Percentiles rank a stretch among this genome's conserved stretches.
Evolutionary conservation across 2,329 filamentous ascomycete genomes (phyloP).

Genomic region (Alternaria burnsii): DNA sequence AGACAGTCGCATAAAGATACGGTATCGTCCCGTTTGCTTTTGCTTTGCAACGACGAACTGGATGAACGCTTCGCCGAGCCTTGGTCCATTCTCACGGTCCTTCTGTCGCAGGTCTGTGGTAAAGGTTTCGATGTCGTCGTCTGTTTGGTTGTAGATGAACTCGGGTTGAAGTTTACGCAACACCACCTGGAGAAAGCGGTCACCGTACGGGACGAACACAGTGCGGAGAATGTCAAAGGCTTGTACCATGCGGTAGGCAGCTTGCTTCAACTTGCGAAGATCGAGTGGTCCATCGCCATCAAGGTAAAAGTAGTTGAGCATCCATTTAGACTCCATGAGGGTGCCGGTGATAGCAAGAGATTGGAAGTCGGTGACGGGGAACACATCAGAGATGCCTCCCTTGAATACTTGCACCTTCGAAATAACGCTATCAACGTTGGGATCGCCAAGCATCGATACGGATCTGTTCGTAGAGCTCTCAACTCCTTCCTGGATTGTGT

Average conservation of each 20-base stretch:
- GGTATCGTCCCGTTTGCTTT: slow-evolving; percentile 38
- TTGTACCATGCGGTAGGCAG: slow-evolving; percentile 43
- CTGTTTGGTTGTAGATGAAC: slow-evolving; percentile 43
- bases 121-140: slow-evolving; percentile 41
- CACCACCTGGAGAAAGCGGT: slow-evolving; percentile 47
- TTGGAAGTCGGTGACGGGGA: slow-evolving; percentile 48
- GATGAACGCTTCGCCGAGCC: slow-evolving; percentile 43
- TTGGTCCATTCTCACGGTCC: slow-evolving; percentile 41
- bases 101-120: slow-evolving; percentile 38
- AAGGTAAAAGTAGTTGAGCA: slow-evolving; percentile 49
- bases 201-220: slow-evolving; percentile 45
- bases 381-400: slow-evolving; percentile 45
- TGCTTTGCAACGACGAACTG: slow-evolving; percentile 45
- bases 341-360: slow-evolving; percentile 46
- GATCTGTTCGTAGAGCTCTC: slow-evolving; percentile 31
- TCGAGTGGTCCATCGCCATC: slow-evolving; percentile 43
- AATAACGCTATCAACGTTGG: slow-evolving; percentile 47
- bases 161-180: slow-evolving; percentile 43
- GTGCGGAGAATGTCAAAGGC: slow-evolving; percentile 48
- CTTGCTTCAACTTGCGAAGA: slow-evolving; percentile 43
- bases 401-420: slow-evolving; percentile 49
- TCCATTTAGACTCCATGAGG: slow-evolving; percentile 46
- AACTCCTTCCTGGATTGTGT: slow-evolving; percentile 39
- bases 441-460: slow-evolving; percentile 43
- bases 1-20: slow-evolving; percentile 46